phyloP scores from a whole-genome alignment of 768 basidiomycete species.

The Mycena rebaudengoi region DNA sequence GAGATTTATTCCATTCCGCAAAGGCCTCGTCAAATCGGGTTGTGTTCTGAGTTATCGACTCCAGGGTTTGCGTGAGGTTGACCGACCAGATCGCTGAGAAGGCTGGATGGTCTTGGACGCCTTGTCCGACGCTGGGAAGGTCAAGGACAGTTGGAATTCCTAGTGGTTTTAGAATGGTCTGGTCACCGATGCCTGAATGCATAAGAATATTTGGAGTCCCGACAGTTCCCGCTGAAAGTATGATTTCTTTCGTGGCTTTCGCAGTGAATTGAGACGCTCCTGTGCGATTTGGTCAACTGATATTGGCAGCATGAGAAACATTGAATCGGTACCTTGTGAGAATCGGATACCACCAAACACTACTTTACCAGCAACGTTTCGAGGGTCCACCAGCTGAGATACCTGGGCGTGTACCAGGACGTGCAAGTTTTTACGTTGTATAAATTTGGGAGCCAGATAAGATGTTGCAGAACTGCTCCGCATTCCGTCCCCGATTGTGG shows the following conservation, averaged over 20 bases:
- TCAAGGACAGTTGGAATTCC: slow-evolving; percentile 25
- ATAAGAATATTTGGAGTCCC: slow-evolving; percentile 37
- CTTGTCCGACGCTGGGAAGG: slow-evolving; percentile 34
- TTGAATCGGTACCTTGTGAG: too few species aligned
- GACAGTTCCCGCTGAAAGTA: slow-evolving; percentile 42
- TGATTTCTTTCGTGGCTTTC: slow-evolving; percentile 37
- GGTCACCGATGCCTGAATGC: slow-evolving; percentile 39
- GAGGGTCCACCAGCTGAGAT: slow-evolving; percentile 15
- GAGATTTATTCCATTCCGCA: slow-evolving; percentile 27
- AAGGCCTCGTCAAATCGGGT: slow-evolving; percentile 19
- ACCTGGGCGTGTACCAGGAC: slow-evolving; percentile 33
- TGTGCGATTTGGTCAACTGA: too few species aligned
- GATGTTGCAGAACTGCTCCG: slow-evolving; percentile 41
- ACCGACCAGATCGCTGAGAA: slow-evolving; percentile 28
- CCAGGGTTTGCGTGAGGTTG: slow-evolving; percentile 21
- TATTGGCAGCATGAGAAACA: too few species aligned
- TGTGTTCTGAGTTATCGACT: slow-evolving; percentile 11
- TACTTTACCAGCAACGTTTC: background rate
- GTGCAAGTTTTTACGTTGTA: slow-evolving; percentile 35
- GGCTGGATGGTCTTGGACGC: slow-evolving; percentile 32
- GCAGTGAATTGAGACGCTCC: slow-evolving; percentile 16
- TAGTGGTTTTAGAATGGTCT: slow-evolving; percentile 5
- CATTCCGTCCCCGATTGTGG: slow-evolving; percentile 28
- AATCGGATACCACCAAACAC: slow-evolving; percentile 23
- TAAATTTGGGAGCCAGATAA: slow-evolving; percentile 33